Evolutionary conservation across 371 early-diverging fungal species (phyloP), one percentile per base, ranked within the genome.

Genomic region (Mucor piriformis): DNA sequence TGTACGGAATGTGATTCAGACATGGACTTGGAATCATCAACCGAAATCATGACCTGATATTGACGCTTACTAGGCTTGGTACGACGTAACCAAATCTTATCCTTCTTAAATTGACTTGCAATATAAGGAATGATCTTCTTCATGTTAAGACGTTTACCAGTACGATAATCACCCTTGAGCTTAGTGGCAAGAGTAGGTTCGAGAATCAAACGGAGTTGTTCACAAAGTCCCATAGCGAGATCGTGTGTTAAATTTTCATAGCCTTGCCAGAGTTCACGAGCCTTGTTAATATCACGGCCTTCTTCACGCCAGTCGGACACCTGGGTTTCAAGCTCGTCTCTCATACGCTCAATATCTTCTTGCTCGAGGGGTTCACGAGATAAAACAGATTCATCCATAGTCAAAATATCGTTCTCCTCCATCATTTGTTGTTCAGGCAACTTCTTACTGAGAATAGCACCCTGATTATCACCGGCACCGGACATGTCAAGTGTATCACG

Each of bases 61-160:
- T 95, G 92, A 54, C 98, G 90, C 67, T 98, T 96, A 63, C 92
- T 91, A n/a, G 95, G 96, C 73, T 95, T 96, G 40, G 96, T 98
- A 50, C 99, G 91, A 43, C 98, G 91, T 70, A 99, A 81, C 99
- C 99, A 99, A 61, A 99, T 99, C 85, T 98, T 98, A 82, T 99
- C 99, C 82, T 96, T 99, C 83, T 95, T 95, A 84, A 93, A 99
- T 70, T 97, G 93, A 66, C 92, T 92, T 20, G 99, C 99, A 73
- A 99, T 98, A 70, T 99, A 99, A 2, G 99, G 95, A 63, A 99
- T 96, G 54, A 99, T 93, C 83, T 94, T 98, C 72, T 97, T 95
- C 97, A 99, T 99, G 76, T 99, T 99, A 57, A 99, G 88, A 24
- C 99, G 94, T 77, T 99, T 99, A 57, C 99, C 99, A 33, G 95